These are phyloP conservation scores for Populus deltoides DNA, from an alignment of 345 rosid genomes.

Conservation along the genomic window DNA sequence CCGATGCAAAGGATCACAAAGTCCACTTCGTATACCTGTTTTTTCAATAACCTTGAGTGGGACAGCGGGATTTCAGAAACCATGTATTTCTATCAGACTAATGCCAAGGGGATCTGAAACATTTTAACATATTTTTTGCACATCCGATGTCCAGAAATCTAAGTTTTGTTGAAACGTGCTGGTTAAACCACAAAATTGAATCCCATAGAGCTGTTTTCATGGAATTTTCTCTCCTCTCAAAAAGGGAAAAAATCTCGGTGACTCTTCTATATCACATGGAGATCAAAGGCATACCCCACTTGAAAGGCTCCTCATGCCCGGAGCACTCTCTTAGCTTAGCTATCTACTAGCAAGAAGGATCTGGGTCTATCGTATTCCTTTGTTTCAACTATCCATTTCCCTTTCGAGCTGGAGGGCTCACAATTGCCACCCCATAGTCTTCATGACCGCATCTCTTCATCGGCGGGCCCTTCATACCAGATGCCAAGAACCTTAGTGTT, in stretches of 20 bases:
- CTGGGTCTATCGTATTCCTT: slow-evolving; percentile 1
- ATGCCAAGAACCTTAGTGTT: slow-evolving; percentile 30
- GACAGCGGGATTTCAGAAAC: background rate
- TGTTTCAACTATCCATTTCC: slow-evolving; percentile 37
- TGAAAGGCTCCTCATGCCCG: too few species aligned
- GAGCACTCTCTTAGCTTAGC: too few species aligned
- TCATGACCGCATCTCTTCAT: slow-evolving; percentile 28
- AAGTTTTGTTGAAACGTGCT: too few species aligned
- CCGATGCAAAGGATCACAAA: slow-evolving; percentile 43
- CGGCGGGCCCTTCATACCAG: slow-evolving; percentile 14
- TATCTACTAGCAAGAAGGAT: background rate
- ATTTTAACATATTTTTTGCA: too few species aligned
- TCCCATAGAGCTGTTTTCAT: too few species aligned
- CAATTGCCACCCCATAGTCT: slow-evolving; percentile 34
- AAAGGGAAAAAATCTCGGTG: too few species aligned
- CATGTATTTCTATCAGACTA: too few species aligned
- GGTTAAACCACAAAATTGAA: too few species aligned
- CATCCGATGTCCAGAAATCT: too few species aligned
- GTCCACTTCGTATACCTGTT: slow-evolving; percentile 27
- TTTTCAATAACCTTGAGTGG: background rate
- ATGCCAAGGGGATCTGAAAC: too few species aligned
- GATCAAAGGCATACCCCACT: slow-evolving; percentile 9
- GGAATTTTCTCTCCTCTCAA: too few species aligned
- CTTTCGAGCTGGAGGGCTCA: slow-evolving; percentile 22
- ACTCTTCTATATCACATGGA: too few species aligned